Evolutionary conservation across 148 eudicot genomes (phyloP).

Genomic region (Heliamphora exappendiculata): DNA sequence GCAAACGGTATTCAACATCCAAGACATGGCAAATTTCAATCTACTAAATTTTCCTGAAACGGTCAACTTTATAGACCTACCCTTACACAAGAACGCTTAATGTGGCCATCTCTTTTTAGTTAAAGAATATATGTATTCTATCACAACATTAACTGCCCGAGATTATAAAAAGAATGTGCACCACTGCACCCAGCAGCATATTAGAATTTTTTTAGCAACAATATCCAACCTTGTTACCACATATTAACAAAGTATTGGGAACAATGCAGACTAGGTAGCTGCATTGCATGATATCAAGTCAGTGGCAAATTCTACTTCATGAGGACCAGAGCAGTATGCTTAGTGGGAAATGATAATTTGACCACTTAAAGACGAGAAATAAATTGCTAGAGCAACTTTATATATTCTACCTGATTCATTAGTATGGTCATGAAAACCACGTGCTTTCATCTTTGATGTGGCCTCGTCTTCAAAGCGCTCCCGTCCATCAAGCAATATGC

Average conservation of each 20-base stretch:
- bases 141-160: background rate
- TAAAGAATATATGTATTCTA: no score
- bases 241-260: background rate
- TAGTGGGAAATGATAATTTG: background rate
- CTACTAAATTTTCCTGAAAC: background rate
- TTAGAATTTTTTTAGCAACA: background rate
- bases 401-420: slow-evolving; percentile 41
- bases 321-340: no score
- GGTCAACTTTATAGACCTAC: background rate
- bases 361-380: slow-evolving; percentile 4
- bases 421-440: slow-evolving; percentile 21
- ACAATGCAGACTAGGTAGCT: background rate
- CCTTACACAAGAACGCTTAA: background rate
- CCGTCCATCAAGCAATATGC: slow-evolving; percentile 86
- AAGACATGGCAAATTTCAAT: background rate
- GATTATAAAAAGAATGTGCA: no score
- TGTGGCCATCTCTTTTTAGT: background rate
- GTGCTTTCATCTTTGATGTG: slow-evolving; percentile 26
- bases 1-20: background rate
- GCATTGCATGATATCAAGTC: background rate
- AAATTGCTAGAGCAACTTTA: slow-evolving; percentile 1
- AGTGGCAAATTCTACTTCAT: background rate
- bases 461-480: slow-evolving; percentile 93
- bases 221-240: background rate
- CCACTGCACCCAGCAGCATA: no score